Percentiles rank a stretch among this genome's conserved stretches.
These are phyloP conservation scores for Lentinus tigrinus DNA, from an alignment of 768 basidiomycete species.

Conservation along the genomic window DNA sequence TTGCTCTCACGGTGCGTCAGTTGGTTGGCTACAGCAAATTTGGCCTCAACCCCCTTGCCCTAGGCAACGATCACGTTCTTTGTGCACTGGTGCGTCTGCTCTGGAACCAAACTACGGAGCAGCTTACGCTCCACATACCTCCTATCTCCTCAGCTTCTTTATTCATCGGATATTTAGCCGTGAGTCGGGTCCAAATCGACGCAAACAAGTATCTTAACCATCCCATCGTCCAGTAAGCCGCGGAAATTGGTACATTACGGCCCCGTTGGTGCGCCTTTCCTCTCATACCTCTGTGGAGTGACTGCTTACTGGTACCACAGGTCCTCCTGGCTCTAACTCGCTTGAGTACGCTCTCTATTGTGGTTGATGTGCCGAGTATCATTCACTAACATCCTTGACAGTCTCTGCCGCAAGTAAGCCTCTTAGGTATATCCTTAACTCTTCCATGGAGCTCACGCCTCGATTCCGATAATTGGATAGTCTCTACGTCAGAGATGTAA, in stretches of 20 bases:
- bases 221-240: slow-evolving; percentile 14
- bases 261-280: slow-evolving; percentile 2
- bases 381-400: neutral
- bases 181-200: neutral
- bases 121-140: neutral
- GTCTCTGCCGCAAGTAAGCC: neutral
- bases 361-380: too few species aligned
- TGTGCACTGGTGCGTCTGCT: slow-evolving; percentile 22
- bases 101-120: too few species aligned
- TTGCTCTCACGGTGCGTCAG: slow-evolving; percentile 11
- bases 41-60: neutral
- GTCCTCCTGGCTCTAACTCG: slow-evolving; percentile 11
- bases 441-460: neutral
- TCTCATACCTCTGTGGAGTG: neutral
- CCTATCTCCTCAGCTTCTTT: slow-evolving; percentile 16
- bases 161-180: slow-evolving; percentile 15
- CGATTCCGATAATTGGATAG: neutral
- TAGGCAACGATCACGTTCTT: slow-evolving; percentile 25
- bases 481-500: slow-evolving; percentile 1
- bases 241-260: slow-evolving; percentile 16
- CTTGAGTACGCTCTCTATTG: neutral
- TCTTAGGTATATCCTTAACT: neutral
- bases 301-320: neutral
- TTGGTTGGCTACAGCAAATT: neutral
- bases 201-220: neutral